Evolutionary conservation across 2,329 filamentous ascomycete genomes (phyloP), one percentile per base, ranked within the genome.

Genomic region (Botrytis deweyae): DNA sequence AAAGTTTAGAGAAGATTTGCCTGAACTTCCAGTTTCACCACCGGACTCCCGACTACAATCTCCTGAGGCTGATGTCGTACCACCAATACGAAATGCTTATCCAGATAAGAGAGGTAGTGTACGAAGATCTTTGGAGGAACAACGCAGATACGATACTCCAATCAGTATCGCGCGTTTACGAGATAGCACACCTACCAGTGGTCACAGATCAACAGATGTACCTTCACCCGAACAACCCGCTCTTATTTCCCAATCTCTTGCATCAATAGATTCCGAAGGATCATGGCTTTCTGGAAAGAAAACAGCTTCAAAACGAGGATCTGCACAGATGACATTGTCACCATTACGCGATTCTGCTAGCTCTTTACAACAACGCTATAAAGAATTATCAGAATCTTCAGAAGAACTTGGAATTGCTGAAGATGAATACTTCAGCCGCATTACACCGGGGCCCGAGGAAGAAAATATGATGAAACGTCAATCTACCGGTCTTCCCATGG

Each of bases 221-320:
- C 81, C 84, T 40, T 90, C 87, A 8, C 89, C 86, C 29, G 90
- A 87, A 77, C 87, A 84, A 52, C 81, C 70, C 77, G 81, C 70
- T 79, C 88, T 76, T 55, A 83, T 94, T 80, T 93, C 94, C 44
- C 92, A 95, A 82, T 98, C 95, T 0, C 87, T 98, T 29, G 96
- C 94, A 2, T 98, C 95, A 0, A 93, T 98, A 74, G 96, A 98
- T 80, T 98, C 95, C 0, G 96, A 99, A 84, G 96, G 89, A 7
- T 98, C 95, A 0, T 99, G 96, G 96, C 90, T 99, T 63, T 96
- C 94, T 5, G 94, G 95, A 25, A 90, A 91, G 73, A 82, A 83
- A 77, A 73, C 84, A 76, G 83, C 82, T 68, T 87, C 86, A 77
- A 86, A 85, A 79, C 82, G 85, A 76, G 82, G 83, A 44, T 85